Conservation (phyloP, 1,284 basidiomycete species). For the Ceratobasidium sp. region DNA sequence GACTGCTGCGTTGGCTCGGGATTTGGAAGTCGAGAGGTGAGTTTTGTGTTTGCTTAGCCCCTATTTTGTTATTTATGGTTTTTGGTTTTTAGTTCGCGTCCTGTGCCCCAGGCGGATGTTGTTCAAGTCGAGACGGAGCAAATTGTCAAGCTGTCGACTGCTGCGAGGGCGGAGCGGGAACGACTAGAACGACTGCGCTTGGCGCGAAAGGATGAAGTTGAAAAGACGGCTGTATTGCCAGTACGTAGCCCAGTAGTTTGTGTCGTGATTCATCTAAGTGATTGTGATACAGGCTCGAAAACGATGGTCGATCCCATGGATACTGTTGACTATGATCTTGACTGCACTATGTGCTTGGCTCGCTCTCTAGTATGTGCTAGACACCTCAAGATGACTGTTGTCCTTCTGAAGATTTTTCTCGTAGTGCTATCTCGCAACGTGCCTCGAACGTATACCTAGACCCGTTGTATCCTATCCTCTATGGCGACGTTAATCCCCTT, state of each 20-base stretch:
- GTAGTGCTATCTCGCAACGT: slow-evolving; percentile 38
- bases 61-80: neutral
- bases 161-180: slow-evolving; percentile 31
- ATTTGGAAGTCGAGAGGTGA: slow-evolving; percentile 33
- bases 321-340: slow-evolving; percentile 29
- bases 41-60: neutral
- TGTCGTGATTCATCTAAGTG: neutral
- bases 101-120: slow-evolving; percentile 14
- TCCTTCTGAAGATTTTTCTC: slow-evolving; percentile 23
- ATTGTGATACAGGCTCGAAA: neutral
- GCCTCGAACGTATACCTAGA: slow-evolving; percentile 39
- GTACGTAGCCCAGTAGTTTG: slow-evolving; percentile 5
- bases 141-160: slow-evolving; percentile 30
- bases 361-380: slow-evolving; percentile 36
- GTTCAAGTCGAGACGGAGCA: slow-evolving; percentile 30
- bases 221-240: neutral
- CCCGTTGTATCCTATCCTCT: slow-evolving; percentile 30
- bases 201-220: neutral
- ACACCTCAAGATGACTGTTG: neutral
- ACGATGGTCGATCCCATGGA: slow-evolving; percentile 30
- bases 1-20: slow-evolving; percentile 17
- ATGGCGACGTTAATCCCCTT: slow-evolving; percentile 31
- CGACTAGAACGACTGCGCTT: slow-evolving; percentile 25
- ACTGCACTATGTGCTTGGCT: slow-evolving; percentile 35
- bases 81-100: neutral